Evolutionary conservation across 116 monocot species (phyloP).

Genomic region (Trichopus zeylanicus): DNA sequence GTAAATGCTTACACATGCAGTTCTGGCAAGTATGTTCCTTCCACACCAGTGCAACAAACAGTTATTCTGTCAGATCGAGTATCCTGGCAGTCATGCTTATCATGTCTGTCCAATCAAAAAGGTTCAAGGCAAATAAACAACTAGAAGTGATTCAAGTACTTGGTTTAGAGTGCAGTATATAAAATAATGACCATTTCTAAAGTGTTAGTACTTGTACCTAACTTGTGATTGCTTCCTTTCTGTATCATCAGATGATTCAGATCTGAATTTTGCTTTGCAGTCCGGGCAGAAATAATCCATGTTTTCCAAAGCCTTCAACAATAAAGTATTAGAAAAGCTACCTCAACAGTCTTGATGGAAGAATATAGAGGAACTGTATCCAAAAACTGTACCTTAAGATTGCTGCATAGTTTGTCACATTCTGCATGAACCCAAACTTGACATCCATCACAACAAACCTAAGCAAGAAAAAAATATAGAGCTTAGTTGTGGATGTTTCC

Average conservation of each 20-base stretch:
- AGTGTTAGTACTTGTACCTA: slow-evolving; percentile 20
- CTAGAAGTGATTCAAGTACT: neutral
- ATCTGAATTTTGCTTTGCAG: slow-evolving; percentile 56
- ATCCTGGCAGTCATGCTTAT: slow-evolving; percentile 16
- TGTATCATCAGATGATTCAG: slow-evolving; percentile 27
- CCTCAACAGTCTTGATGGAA: neutral
- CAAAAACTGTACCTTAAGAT: slow-evolving; percentile 41
- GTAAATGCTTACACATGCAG: slow-evolving; percentile 61
- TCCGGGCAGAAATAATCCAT: slow-evolving; percentile 78
- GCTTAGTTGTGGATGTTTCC: neutral
- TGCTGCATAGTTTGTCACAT: slow-evolving; percentile 55
- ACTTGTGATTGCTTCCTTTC: slow-evolving; percentile 32
- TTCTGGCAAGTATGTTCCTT: slow-evolving; percentile 64
- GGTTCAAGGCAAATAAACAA: neutral
- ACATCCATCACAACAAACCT: slow-evolving; percentile 86
- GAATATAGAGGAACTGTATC: neutral
- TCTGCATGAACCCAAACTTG: slow-evolving; percentile 92
- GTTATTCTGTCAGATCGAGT: slow-evolving; percentile 21
- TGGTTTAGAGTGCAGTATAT: neutral
- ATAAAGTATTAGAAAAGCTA: slow-evolving; percentile 5
- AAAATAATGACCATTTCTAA: neutral
- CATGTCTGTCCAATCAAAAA: slow-evolving; percentile 28
- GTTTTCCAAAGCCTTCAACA: slow-evolving; percentile 50
- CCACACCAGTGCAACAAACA: slow-evolving; percentile 68
- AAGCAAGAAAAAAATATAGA: neutral